Conservation (phyloP, 2,329 filamentous ascomycete species). For the Onygena corvina region DNA sequence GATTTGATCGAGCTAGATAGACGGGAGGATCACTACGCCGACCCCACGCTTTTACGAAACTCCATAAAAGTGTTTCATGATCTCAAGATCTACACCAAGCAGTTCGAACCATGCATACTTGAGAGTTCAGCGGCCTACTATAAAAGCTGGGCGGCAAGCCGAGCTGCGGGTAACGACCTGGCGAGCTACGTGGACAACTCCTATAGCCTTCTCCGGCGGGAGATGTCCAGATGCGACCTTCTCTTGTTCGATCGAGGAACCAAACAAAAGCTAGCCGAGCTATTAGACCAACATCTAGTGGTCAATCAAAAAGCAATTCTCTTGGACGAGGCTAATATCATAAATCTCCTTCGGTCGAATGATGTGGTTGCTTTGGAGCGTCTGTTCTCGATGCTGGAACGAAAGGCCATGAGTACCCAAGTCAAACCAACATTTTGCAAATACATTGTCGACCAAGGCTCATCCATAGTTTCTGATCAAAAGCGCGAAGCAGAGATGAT, state of each 20-base stretch:
- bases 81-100: slow-evolving; percentile 64
- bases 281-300: slow-evolving; percentile 63
- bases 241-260: slow-evolving; percentile 77
- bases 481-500: slow-evolving; percentile 77
- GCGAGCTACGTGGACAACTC: slow-evolving; percentile 64
- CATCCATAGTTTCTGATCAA: slow-evolving; percentile 66
- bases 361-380: slow-evolving; percentile 59
- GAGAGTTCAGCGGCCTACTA: slow-evolving; percentile 57
- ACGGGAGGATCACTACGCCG: slow-evolving; percentile 42
- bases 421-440: slow-evolving; percentile 62
- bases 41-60: slow-evolving; percentile 56
- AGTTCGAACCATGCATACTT: slow-evolving; percentile 69
- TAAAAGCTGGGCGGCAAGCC: slow-evolving; percentile 53
- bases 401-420: slow-evolving; percentile 57
- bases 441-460: slow-evolving; percentile 67
- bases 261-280: slow-evolving; percentile 59
- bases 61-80: slow-evolving; percentile 73
- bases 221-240: slow-evolving; percentile 63
- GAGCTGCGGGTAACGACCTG: slow-evolving; percentile 50
- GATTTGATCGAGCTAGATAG: slow-evolving; percentile 65
- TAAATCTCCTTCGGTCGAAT: slow-evolving; percentile 58
- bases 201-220: slow-evolving; percentile 55
- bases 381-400: slow-evolving; percentile 64
- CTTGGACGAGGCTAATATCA: slow-evolving; percentile 54
- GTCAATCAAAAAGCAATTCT: slow-evolving; percentile 54